Evolutionary conservation across 495 filamentous ascomycete genomes (phyloP).

Genomic region (Rhypophila decipiens): DNA sequence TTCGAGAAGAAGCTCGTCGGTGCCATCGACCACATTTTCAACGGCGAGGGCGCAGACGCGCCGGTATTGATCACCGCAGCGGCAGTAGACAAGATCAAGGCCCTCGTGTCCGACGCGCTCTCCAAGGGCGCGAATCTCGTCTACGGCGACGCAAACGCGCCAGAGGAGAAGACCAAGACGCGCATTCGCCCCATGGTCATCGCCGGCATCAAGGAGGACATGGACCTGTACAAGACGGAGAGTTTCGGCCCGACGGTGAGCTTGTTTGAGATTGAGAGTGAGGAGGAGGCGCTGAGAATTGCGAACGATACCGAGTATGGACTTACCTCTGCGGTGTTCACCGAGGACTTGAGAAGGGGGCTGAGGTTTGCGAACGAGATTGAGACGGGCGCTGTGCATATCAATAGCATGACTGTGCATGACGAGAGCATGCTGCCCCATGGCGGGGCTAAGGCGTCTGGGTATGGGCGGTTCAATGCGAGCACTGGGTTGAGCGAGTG

Average conservation of each 20-base stretch:
- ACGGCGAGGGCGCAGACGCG: constrained; percentile 39
- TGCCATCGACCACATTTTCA: constrained; percentile 45
- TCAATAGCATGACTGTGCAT: constrained; percentile 80
- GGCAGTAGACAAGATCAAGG: constrained; percentile 61
- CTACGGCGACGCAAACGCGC: constrained; percentile 46
- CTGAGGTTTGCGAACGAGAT: constrained; percentile 69
- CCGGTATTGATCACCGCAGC: constrained; percentile 55
- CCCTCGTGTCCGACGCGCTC: constrained; percentile 59
- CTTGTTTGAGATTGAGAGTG: constrained; percentile 47
- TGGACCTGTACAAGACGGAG: constrained; percentile 79
- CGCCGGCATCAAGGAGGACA: constrained; percentile 61
- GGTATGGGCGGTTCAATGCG: constrained; percentile 62
- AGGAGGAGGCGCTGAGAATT: constrained; percentile 66
- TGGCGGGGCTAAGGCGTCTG: constrained; percentile 80
- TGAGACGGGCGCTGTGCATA: constrained; percentile 80
- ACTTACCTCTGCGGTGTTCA: constrained; percentile 82
- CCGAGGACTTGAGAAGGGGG: constrained; percentile 65
- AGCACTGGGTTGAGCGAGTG: constrained; percentile 59
- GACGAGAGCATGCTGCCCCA: constrained; percentile 76
- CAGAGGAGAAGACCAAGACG: constrained; percentile 41
- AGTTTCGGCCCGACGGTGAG: constrained; percentile 75
- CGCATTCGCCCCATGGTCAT: constrained; percentile 69
- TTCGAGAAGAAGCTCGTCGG: constrained; percentile 59
- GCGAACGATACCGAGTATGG: constrained; percentile 83
- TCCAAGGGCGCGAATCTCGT: constrained; percentile 63